Evolutionary conservation across 768 basidiomycete genomes (phyloP).

Genomic region (Zangia roseola): DNA sequence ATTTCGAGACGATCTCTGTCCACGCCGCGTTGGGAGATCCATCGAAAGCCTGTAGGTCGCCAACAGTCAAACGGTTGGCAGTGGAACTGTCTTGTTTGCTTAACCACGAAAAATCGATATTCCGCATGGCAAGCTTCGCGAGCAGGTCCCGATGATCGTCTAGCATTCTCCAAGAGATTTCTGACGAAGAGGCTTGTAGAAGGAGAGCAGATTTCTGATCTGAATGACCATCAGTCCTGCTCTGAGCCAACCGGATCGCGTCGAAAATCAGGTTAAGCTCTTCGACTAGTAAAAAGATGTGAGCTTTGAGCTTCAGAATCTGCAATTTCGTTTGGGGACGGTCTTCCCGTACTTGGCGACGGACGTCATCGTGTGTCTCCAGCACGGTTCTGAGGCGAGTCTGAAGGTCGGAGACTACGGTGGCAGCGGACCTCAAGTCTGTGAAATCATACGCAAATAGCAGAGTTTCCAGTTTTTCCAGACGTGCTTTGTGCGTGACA

Average conservation of each 20-base stretch:
- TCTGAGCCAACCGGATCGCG: slow-evolving; percentile 80
- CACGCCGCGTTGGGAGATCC: slow-evolving; percentile 79
- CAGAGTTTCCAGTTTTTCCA: slow-evolving; percentile 77
- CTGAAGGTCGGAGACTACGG: slow-evolving; percentile 72
- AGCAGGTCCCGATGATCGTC: slow-evolving; percentile 69
- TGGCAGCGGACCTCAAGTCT: slow-evolving; percentile 67
- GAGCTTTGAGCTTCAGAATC: slow-evolving; percentile 65
- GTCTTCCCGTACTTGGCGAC: slow-evolving; percentile 30
- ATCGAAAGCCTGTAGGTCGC: slow-evolving; percentile 83
- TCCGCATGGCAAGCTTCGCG: slow-evolving; percentile 81
- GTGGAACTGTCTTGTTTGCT: slow-evolving; percentile 87
- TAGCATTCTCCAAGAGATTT: slow-evolving; percentile 92
- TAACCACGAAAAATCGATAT: slow-evolving; percentile 79
- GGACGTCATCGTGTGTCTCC: slow-evolving; percentile 47
- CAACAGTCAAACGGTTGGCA: slow-evolving; percentile 70
- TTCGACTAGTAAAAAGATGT: slow-evolving; percentile 69
- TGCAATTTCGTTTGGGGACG: slow-evolving; percentile 48
- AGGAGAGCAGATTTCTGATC: slow-evolving; percentile 81
- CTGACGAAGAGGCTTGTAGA: slow-evolving; percentile 76
- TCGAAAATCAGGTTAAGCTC: slow-evolving; percentile 85
- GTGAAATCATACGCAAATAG: slow-evolving; percentile 89
- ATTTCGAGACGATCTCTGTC: slow-evolving; percentile 84
- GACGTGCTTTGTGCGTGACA: slow-evolving; percentile 72
- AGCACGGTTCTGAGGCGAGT: slow-evolving; percentile 62
- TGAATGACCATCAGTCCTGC: slow-evolving; percentile 60